Base-by-base conservation (phyloP, 768 basidiomycete genomes). In the Galerina marginata region DNA sequence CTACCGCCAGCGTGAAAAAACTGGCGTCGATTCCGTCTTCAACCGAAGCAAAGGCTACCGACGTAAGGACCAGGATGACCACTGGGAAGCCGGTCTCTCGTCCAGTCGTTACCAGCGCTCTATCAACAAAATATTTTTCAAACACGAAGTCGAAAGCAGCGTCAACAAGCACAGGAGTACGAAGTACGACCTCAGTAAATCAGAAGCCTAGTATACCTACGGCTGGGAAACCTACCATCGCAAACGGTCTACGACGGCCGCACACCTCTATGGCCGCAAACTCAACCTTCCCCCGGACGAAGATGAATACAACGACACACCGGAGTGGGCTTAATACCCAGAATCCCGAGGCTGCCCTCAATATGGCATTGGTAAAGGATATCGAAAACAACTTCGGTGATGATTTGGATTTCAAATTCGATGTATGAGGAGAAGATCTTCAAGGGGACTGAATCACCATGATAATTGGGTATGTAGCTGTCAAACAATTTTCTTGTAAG, bases 201-300 rank as follows among this genome's bases (percentile, higher is more conserved):
- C 29, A 33, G 29, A 33, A 33, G 29, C 7, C 29, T 33, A 3
- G 29, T 33, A 33, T 3, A 5, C 2, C 2, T 0, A 33, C 44
- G 44, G 20, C 16, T 42, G 23, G 38, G 7, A 25, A 29, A 29
- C n/a, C 37, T 47, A 12, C 25, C 25, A 9, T 43, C 48, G 15
- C 25, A 26, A 51, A 6, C 16, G 42, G 40, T 23, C 23, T 20
- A 25, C 54, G 56, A 14, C 57, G 65, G 6, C 62, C 65, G 12
- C 65, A 66, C 37, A 66, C 65, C 1, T 50, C 65, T 5, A 23
- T 56, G 10, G 59, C 62, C 47, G 49, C 60, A 14, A 58, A 38
- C 5, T 6, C 20, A 0, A 53, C 38, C 4, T n/a, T 20, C 33
- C 26, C 25, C 2, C n/a, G 14, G 9, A 12, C 53, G 29, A 29